Evolutionary conservation across 352 stramenopile species (phyloP).

Genomic region (Aphanomyces euteiches): DNA sequence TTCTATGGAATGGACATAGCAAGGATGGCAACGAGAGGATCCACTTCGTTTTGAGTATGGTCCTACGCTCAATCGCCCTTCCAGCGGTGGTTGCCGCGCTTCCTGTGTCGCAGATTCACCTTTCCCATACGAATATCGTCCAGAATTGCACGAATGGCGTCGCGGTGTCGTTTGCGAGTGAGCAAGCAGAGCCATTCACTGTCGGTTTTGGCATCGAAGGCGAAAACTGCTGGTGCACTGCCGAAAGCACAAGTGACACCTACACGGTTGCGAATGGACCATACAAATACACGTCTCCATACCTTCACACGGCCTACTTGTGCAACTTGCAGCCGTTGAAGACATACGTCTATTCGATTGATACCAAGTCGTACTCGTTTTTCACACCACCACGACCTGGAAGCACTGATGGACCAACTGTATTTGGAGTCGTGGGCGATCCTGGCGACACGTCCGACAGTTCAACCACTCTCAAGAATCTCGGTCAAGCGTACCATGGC

Average conservation of each 20-base stretch:
- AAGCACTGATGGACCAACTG: slow-evolving; percentile 40
- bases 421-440: slow-evolving; percentile 46
- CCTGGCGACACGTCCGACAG: slow-evolving; percentile 11
- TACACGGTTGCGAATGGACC: slow-evolving; percentile 38
- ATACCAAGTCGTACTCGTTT: slow-evolving; percentile 32
- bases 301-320: slow-evolving; percentile 50
- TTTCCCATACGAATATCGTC: slow-evolving; percentile 39
- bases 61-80: neutral
- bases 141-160: slow-evolving; percentile 42
- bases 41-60: too few relatives aligned
- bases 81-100: slow-evolving; percentile 30
- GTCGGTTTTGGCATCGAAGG: slow-evolving; percentile 37
- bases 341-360: slow-evolving; percentile 35
- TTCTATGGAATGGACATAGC: too few relatives aligned
- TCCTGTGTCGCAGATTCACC: slow-evolving; percentile 45
- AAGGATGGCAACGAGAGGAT: too few relatives aligned
- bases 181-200: slow-evolving; percentile 20
- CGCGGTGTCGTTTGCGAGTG: slow-evolving; percentile 44
- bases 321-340: slow-evolving; percentile 41
- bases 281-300: slow-evolving; percentile 43
- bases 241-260: slow-evolving; percentile 25
- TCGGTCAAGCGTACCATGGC: slow-evolving; percentile 41
- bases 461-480: slow-evolving; percentile 35
- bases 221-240: slow-evolving; percentile 2
- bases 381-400: slow-evolving; percentile 38